These are phyloP conservation scores for Tolypocladium nubicola DNA, from an alignment of 2,329 filamentous ascomycete genomes.

Conservation along the genomic window DNA sequence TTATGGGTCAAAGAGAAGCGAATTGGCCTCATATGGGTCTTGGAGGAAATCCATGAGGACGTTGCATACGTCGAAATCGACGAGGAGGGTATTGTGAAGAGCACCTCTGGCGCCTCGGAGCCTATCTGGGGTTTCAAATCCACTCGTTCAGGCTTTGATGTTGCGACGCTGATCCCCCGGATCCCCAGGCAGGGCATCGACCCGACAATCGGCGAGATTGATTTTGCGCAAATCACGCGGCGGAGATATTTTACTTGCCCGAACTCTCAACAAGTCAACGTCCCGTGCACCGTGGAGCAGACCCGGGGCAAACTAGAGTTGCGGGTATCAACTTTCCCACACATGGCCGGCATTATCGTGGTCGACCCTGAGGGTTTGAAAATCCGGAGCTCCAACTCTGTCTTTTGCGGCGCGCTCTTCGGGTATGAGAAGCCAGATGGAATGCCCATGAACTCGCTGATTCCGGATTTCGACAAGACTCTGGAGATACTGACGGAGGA, in stretches of 20 bases:
- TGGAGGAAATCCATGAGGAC: conserved; percentile 96
- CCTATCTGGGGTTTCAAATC: conserved; percentile 75
- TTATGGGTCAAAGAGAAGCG: conserved; percentile 98
- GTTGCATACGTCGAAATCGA: conserved; percentile 69
- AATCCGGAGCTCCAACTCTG: conserved; percentile 87
- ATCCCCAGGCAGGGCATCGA: conserved; percentile 69
- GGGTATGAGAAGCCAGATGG: conserved; percentile 79
- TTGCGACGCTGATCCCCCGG: conserved; percentile 69
- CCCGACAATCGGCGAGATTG: conserved; percentile 59
- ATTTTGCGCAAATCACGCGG: conserved; percentile 64
- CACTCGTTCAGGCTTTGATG: conserved; percentile 56
- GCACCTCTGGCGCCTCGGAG: conserved; percentile 63
- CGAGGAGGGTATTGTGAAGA: conserved; percentile 63
- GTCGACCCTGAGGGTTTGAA: conserved; percentile 67
- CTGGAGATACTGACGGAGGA: conserved; percentile 75
- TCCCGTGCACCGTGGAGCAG: conserved; percentile 74
- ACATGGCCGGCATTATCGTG: conserved; percentile 95
- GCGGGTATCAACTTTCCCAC: conserved; percentile 85
- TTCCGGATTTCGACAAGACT: conserved; percentile 80
- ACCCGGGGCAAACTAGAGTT: conserved; percentile 60
- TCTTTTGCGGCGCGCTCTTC: conserved; percentile 87
- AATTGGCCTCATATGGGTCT: conserved; percentile 88
- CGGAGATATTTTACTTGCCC: conserved; percentile 77
- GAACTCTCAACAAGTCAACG: conserved; percentile 65
- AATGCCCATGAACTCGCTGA: conserved; percentile 64